phyloP scores from a whole-genome alignment of 768 basidiomycete species.

The Heimioporus sp. region DNA sequence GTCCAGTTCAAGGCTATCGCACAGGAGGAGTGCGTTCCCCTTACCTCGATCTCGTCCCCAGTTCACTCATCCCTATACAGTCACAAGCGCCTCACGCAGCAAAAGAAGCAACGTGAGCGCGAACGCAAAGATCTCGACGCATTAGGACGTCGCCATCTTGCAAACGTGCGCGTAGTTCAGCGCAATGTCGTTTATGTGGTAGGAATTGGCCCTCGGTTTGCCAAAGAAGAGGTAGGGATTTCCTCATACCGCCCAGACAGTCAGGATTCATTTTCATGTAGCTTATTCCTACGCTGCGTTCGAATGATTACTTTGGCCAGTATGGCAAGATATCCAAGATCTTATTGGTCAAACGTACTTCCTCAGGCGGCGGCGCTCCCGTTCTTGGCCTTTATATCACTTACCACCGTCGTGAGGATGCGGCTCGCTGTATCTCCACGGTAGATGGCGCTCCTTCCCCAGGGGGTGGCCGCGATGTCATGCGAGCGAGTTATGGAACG shows the following conservation, averaged over 20 bases:
- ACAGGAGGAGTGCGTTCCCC: slow-evolving; percentile 81
- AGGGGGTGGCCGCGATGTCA: slow-evolving; percentile 82
- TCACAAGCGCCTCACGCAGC: slow-evolving; percentile 90
- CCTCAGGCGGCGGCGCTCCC: slow-evolving; percentile 67
- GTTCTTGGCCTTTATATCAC: slow-evolving; percentile 96
- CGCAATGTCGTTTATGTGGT: slow-evolving; percentile 95
- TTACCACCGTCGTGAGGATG: slow-evolving; percentile 92
- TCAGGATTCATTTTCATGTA: slow-evolving; percentile 27
- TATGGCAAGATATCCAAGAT: slow-evolving; percentile 98
- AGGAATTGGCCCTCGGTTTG: slow-evolving; percentile 90
- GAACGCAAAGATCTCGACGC: slow-evolving; percentile 93
- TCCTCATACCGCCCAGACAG: neutral
- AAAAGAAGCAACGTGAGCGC: slow-evolving; percentile 93
- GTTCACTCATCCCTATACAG: slow-evolving; percentile 41
- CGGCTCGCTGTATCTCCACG: slow-evolving; percentile 86
- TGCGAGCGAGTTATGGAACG: slow-evolving; percentile 94
- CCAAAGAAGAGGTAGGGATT: slow-evolving; percentile 87
- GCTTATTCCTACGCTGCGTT: slow-evolving; percentile 91
- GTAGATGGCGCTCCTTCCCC: slow-evolving; percentile 92
- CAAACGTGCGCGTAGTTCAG: slow-evolving; percentile 95
- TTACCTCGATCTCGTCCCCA: neutral
- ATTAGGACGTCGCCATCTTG: slow-evolving; percentile 78
- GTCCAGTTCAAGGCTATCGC: slow-evolving; percentile 95
- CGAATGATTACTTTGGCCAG: slow-evolving; percentile 96
- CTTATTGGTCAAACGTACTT: slow-evolving; percentile 84